These are phyloP conservation scores for Candida methanosorbosa DNA, from an alignment of 805 yeast species.

Conservation along the genomic window DNA sequence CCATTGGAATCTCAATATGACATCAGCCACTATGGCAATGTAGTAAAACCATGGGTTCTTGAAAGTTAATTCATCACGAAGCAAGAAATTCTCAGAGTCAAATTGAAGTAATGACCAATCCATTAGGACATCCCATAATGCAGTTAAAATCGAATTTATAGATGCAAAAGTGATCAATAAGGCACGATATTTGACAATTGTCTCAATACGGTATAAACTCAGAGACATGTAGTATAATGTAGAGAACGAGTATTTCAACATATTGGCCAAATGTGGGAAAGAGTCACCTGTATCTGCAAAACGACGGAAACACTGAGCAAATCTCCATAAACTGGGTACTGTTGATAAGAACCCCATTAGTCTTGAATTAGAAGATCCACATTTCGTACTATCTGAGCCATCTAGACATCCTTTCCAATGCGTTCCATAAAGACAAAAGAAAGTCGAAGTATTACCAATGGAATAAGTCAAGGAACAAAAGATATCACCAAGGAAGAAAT, in stretches of 20 bases:
- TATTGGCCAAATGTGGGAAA: slow-evolving; percentile 94
- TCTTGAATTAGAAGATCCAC: slow-evolving; percentile 76
- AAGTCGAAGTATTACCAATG: slow-evolving; percentile 75
- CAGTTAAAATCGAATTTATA: slow-evolving; percentile 59
- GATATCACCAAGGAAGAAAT: slow-evolving; percentile 89
- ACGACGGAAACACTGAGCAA: slow-evolving; percentile 85
- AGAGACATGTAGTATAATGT: slow-evolving; percentile 62
- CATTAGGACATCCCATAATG: slow-evolving; percentile 88
- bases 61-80: slow-evolving; percentile 68
- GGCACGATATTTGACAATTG: slow-evolving; percentile 33
- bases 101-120: slow-evolving; percentile 89
- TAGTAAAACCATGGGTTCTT: slow-evolving; percentile 58
- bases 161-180: slow-evolving; percentile 67
- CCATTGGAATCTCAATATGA: slow-evolving; percentile 83
- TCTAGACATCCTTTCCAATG: slow-evolving; percentile 53
- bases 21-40: slow-evolving; percentile 63
- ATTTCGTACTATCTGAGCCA: slow-evolving; percentile 30
- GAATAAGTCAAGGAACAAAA: slow-evolving; percentile 84
- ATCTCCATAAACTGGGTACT: slow-evolving; percentile 85
- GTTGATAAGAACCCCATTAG: slow-evolving; percentile 77
- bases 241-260: slow-evolving; percentile 63
- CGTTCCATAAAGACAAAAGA: slow-evolving; percentile 72
- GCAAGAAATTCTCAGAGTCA: slow-evolving; percentile 42
- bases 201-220: slow-evolving; percentile 69
- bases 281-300: slow-evolving; percentile 88